A percentile compares a stretch with the other conserved stretches of the same genome.
phyloP scores from a whole-genome alignment of 1,284 basidiomycete species.

The Marasmius oreades region DNA sequence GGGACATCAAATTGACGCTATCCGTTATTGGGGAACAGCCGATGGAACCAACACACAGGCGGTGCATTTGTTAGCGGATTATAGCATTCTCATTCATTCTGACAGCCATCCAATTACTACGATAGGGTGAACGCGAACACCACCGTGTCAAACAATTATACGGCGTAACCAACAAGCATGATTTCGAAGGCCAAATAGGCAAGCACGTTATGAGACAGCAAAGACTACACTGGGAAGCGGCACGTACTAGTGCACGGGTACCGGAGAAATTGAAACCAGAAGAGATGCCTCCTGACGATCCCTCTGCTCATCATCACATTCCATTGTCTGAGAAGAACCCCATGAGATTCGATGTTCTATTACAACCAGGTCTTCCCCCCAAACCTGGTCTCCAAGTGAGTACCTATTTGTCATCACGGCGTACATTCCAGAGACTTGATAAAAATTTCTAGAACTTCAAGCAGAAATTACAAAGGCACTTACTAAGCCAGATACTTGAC shows the following conservation, averaged over 20 bases:
- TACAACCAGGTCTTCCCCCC: neutral
- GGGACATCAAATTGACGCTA: conserved; percentile 2
- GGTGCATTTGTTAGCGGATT: conserved; percentile 14
- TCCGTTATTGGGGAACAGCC: conserved; percentile 10
- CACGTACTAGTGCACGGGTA: too few relatives aligned
- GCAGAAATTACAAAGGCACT: conserved; percentile 4
- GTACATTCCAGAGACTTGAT: neutral
- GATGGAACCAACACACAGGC: conserved; percentile 6
- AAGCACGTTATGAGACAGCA: neutral
- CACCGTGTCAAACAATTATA: conserved; percentile 29
- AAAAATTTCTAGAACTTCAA: conserved; percentile 1
- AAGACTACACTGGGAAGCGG: neutral
- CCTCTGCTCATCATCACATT: conserved; percentile 17
- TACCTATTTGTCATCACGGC: neutral
- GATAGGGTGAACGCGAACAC: conserved; percentile 31
- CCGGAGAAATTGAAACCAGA: neutral
- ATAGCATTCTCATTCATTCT: neutral
- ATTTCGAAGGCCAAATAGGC: conserved; percentile 22
- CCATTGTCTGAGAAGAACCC: conserved; percentile 1
- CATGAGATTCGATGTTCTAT: neutral
- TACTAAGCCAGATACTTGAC: neutral
- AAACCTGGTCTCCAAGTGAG: conserved; percentile 2
- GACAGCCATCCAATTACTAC: neutral
- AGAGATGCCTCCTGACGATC: neutral
- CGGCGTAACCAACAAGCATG: conserved; percentile 26